These are phyloP conservation scores for Tephrocybe sp. DNA, from an alignment of 768 basidiomycete genomes.

Conservation along the genomic window DNA sequence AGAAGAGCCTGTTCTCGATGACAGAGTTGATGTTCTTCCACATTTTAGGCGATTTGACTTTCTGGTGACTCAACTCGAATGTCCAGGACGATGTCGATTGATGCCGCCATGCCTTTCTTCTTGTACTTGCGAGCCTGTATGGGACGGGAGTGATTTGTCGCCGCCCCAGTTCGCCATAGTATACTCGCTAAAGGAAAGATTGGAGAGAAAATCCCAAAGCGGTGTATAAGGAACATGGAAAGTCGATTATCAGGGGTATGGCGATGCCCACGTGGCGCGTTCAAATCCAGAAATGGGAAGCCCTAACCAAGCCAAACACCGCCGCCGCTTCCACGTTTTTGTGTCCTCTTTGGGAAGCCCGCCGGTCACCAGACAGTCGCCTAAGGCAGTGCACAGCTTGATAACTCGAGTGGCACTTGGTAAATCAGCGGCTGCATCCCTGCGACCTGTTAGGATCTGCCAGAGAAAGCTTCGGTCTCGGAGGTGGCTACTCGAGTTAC, in stretches of 20 bases:
- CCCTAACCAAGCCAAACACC: constrained; percentile 18
- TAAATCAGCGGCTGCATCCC: not conserved
- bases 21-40: constrained; percentile 72
- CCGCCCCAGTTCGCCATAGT: constrained; percentile 28
- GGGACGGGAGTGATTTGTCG: constrained; percentile 19
- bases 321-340: constrained; percentile 19
- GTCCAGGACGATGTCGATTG: constrained; percentile 15
- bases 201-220: constrained; percentile 24
- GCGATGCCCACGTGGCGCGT: constrained; percentile 27
- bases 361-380: constrained; percentile 22
- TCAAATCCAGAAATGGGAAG: constrained; percentile 13
- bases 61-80: constrained; percentile 15
- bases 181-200: constrained; percentile 16
- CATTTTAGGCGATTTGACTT: constrained; percentile 34
- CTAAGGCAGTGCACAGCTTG: constrained; percentile 29
- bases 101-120: constrained; percentile 13
- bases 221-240: constrained; percentile 29
- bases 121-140: constrained; percentile 24
- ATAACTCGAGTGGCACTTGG: not conserved
- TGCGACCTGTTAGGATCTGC: constrained; percentile 12
- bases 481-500: constrained; percentile 8
- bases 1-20: constrained; percentile 63
- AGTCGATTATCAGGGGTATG: constrained; percentile 18
- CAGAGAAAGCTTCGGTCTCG: not conserved
- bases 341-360: constrained; percentile 23